Evolutionary conservation across 1,284 basidiomycete genomes (phyloP).

Genomic region (Apiotrichum gracile): DNA sequence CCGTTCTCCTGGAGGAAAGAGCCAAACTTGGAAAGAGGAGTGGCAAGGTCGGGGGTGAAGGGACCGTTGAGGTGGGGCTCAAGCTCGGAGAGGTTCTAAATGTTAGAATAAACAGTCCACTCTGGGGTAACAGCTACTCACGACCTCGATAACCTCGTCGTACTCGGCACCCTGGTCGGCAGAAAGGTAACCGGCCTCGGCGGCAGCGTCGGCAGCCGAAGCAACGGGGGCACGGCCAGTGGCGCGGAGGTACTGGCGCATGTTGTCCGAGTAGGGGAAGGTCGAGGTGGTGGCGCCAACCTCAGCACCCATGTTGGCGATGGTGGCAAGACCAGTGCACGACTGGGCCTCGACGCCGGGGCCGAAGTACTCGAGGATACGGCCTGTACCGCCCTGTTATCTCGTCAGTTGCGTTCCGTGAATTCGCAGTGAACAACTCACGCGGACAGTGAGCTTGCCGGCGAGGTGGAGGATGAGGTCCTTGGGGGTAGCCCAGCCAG

Average conservation of each 20-base stretch:
- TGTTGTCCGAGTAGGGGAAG: constrained; percentile 88
- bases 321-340: constrained; percentile 90
- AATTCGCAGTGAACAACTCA: constrained; percentile 44
- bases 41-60: constrained; percentile 95
- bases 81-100: constrained; percentile 76
- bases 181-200: constrained; percentile 65
- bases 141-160: constrained; percentile 90
- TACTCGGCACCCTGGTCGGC: constrained; percentile 91
- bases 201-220: constrained; percentile 78
- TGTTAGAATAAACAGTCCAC: background rate
- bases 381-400: constrained; percentile 81
- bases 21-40: constrained; percentile 88
- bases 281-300: constrained; percentile 97
- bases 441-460: constrained; percentile 88
- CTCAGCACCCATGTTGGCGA: constrained; percentile 99
- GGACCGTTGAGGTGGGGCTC: constrained; percentile 97
- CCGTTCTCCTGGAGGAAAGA: constrained; percentile 72
- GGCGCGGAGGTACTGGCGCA: constrained; percentile 83
- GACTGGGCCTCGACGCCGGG: constrained; percentile 87
- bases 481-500: constrained; percentile 92
- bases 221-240: constrained; percentile 88
- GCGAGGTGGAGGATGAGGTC: constrained; percentile 93
- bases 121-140: constrained; percentile 46
- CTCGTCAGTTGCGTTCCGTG: background rate
- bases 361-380: constrained; percentile 96